Evolutionary conservation across 805 yeast genomes (phyloP), one percentile per base, ranked within the genome.

Genomic region (Wickerhamomyces xylosicus): DNA sequence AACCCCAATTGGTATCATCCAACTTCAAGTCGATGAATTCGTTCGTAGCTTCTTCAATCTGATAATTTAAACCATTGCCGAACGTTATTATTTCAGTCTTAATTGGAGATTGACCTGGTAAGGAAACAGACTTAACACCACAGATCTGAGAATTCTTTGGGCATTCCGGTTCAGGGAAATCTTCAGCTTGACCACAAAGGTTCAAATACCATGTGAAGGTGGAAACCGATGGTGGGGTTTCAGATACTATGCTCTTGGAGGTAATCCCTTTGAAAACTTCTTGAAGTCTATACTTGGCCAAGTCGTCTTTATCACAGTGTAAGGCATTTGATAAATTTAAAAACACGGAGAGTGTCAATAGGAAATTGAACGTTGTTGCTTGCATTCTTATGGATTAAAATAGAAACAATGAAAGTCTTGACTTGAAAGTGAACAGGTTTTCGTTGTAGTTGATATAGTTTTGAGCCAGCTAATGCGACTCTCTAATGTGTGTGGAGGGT

Each of bases 211-310:
- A 85, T 3, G 73, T 67, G 27, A 67, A 58, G 37, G 63, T 69
- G 2, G 83, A 74, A 25, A 58, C 61, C 11, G 90, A 72, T 2
- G 98, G 97, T 15, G 97, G 97, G 10, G 96, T 85, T 34, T 69
- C 71, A 25, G 58, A 61, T 15, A 64, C 47, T 4, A 50, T 31
- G 5, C 66, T 52, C n/a, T 64, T 59, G 1, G 59, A 38, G 47
- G 74, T 72, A 4, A 72, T 53, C 3, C 81, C 82, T 37, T 67
- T 66, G 36, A 80, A 61, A 11, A 36, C 29, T 33, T 49, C 55
- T 31, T 38, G 36, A 6, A 53, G 37, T 29, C 35, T 42, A 36
- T 49, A 52, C 25, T 44, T 38, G 9, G 47, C 44, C 19, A 53
- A 31, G 6, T 33, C 37, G n/a, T 46, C 52, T 31, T 46, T 43